Percentiles rank a stretch among this genome's conserved stretches.
phyloP scores from a whole-genome alignment of 2,329 filamentous ascomycete species.

The Sarocladium kiliense region DNA sequence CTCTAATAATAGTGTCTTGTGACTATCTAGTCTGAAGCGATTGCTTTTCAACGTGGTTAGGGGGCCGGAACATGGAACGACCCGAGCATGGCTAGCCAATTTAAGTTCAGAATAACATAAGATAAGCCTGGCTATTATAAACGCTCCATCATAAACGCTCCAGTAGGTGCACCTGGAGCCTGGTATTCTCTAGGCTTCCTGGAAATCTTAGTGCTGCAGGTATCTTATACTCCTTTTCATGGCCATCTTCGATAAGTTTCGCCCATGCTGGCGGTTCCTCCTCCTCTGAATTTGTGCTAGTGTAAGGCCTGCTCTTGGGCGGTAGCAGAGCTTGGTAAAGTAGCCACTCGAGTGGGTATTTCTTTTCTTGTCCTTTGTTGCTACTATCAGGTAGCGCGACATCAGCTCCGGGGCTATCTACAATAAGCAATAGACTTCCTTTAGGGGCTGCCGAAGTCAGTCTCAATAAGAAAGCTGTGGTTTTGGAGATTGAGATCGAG shows the following conservation, averaged over 20 bases:
- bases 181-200: constrained; percentile 16
- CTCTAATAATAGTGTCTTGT: not conserved
- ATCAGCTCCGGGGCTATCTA: constrained; percentile 12
- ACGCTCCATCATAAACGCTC: constrained; percentile 14
- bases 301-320: constrained; percentile 8
- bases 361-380: constrained; percentile 13
- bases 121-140: constrained; percentile 2
- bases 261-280: constrained; percentile 13
- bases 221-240: constrained; percentile 11
- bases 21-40: not conserved
- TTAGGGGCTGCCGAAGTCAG: constrained; percentile 13
- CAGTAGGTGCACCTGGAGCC: constrained; percentile 16
- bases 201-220: constrained; percentile 13
- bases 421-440: constrained; percentile 14
- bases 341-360: constrained; percentile 14
- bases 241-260: constrained; percentile 11
- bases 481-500: constrained; percentile 13
- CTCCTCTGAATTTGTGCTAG: constrained; percentile 9
- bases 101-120: not conserved
- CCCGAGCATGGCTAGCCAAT: not conserved
- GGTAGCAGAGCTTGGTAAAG: constrained; percentile 14
- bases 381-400: constrained; percentile 7
- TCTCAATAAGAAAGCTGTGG: constrained; percentile 13
- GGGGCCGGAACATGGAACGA: not conserved
- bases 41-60: not conserved